A percentile compares a stretch with the other conserved stretches of the same genome.
Evolutionary conservation across 2,329 filamentous ascomycete species (phyloP).

Genomic region (Microdochium nivale): DNA sequence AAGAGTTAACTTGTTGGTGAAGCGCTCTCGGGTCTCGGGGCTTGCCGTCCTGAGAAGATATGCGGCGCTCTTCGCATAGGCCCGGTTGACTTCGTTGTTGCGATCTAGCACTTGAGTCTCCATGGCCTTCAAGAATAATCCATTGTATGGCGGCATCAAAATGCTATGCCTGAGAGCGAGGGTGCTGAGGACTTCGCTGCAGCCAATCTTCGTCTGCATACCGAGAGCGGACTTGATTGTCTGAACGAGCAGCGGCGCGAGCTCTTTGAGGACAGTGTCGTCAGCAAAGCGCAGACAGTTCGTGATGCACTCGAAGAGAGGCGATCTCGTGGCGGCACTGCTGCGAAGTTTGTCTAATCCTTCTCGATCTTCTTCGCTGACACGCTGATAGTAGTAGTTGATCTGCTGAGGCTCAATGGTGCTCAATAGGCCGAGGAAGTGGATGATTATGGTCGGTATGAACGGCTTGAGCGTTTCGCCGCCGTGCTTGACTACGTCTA

Average conservation of each 20-base stretch:
- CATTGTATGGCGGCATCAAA: slow-evolving; percentile 66
- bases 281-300: slow-evolving; percentile 80
- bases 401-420: slow-evolving; percentile 82
- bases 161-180: slow-evolving; percentile 72
- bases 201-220: slow-evolving; percentile 89
- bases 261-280: slow-evolving; percentile 62
- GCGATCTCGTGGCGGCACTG: slow-evolving; percentile 72
- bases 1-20: slow-evolving; percentile 46
- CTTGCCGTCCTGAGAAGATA: slow-evolving; percentile 64
- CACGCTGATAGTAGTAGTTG: slow-evolving; percentile 88
- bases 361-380: slow-evolving; percentile 77
- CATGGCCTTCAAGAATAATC: slow-evolving; percentile 67
- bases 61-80: slow-evolving; percentile 78
- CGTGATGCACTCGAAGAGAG: slow-evolving; percentile 87
- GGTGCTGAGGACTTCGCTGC: slow-evolving; percentile 74
- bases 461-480: slow-evolving; percentile 72
- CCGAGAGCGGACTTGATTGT: slow-evolving; percentile 82
- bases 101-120: slow-evolving; percentile 79
- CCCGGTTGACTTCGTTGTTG: slow-evolving; percentile 87
- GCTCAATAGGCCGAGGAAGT: slow-evolving; percentile 73
- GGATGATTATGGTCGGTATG: slow-evolving; percentile 72
- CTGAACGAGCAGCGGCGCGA: slow-evolving; percentile 64
- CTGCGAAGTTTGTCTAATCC: slow-evolving; percentile 84
- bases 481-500: slow-evolving; percentile 85
- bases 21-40: slow-evolving; percentile 38